Conservation (phyloP, 441 rosid genomes). For the Daphne laureola region DNA sequence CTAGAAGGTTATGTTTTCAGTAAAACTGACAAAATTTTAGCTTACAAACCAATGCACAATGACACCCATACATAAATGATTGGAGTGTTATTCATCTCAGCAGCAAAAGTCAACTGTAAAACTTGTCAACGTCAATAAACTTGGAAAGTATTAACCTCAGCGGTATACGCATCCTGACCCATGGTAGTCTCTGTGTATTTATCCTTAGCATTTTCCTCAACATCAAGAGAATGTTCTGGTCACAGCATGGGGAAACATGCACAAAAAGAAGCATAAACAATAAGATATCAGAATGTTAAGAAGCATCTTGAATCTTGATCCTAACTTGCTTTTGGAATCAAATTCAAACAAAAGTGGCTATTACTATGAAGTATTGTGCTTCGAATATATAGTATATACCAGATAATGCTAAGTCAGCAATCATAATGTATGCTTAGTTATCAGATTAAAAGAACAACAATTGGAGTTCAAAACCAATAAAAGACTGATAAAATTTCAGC, state of each 20-base stretch:
- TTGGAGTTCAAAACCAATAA: too few relatives aligned
- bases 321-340: background rate
- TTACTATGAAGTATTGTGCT: background rate
- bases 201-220: slow-evolving; percentile 18
- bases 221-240: slow-evolving; percentile 22
- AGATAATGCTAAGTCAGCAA: too few relatives aligned
- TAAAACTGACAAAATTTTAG: too few relatives aligned
- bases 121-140: slow-evolving; percentile 3
- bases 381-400: too few relatives aligned
- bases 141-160: slow-evolving; percentile 24
- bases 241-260: slow-evolving; percentile 1
- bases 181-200: slow-evolving; percentile 15
- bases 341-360: too few relatives aligned
- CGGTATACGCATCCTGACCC: slow-evolving; percentile 17
- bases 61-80: background rate
- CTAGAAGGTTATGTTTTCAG: too few relatives aligned
- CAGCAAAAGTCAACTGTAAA: background rate
- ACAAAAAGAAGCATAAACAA: slow-evolving; percentile 2
- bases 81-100: background rate
- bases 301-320: too few relatives aligned
- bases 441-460: too few relatives aligned
- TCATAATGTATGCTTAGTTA: too few relatives aligned
- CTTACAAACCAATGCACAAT: too few relatives aligned
- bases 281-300: background rate
- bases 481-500: too few relatives aligned